Evolutionary conservation across 495 filamentous ascomycete species (phyloP).

Genomic region (Penicillium taxi): DNA sequence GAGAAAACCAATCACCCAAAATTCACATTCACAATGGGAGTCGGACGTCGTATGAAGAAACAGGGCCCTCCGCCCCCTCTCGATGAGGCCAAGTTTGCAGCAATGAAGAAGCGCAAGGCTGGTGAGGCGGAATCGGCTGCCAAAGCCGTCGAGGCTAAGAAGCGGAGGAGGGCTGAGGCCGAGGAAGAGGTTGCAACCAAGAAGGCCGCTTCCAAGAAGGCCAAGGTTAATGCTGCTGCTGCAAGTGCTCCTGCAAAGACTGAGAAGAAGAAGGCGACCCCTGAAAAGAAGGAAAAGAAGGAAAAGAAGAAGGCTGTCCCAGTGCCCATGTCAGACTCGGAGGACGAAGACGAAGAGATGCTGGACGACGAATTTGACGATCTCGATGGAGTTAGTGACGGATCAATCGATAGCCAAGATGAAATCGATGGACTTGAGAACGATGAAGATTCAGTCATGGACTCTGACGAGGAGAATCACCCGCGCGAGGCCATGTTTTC

Average conservation of each 20-base stretch:
- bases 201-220: conserved; percentile 34
- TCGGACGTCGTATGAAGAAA: conserved; percentile 87
- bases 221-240: conserved; percentile 37
- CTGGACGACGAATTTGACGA: conserved; percentile 50
- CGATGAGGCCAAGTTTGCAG: conserved; percentile 68
- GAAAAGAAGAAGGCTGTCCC: conserved; percentile 34
- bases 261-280: conserved; percentile 29
- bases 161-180: conserved; percentile 51
- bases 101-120: conserved; percentile 70
- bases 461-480: conserved; percentile 61
- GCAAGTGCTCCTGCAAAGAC: conserved; percentile 29
- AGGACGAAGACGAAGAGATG: conserved; percentile 33
- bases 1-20: conserved; percentile 13
- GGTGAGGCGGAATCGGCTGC: conserved; percentile 38
- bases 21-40: conserved; percentile 60
- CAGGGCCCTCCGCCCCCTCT: conserved; percentile 80
- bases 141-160: conserved; percentile 51
- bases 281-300: conserved; percentile 32
- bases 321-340: conserved; percentile 42
- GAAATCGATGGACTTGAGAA: conserved; percentile 44
- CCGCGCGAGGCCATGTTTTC: conserved; percentile 69
- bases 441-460: conserved; percentile 60
- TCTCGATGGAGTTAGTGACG: conserved; percentile 40
- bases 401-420: conserved; percentile 45
- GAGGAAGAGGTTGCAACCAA: conserved; percentile 25